Percentiles rank a stretch among this genome's conserved stretches.
Evolutionary conservation across 176 grass and related monocot genomes (phyloP).

Genomic region (Aegilops speltoides): DNA sequence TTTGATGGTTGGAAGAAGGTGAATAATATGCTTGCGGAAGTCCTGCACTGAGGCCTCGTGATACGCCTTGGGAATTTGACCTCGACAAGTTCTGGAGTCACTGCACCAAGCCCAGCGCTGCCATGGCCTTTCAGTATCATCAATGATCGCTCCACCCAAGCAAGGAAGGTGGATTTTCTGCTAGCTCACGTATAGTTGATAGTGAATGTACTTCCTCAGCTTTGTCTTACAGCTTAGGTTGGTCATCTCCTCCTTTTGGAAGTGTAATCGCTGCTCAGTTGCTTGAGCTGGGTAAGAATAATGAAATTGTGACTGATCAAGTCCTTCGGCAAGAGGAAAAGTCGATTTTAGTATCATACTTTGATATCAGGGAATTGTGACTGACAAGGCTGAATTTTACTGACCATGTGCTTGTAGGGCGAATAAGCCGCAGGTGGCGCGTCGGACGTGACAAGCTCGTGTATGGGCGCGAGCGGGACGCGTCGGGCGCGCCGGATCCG

Average conservation of each 20-base stretch:
- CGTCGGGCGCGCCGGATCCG: no score
- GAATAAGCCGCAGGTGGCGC: no score
- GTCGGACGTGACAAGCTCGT: no score
- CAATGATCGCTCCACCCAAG: conserved; percentile 88
- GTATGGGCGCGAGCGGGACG: no score
- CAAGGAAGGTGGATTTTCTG: conserved; percentile 95
- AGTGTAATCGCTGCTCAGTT: conserved; percentile 94
- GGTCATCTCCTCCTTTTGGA: conserved; percentile 82
- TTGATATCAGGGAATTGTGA: conserved; percentile 65
- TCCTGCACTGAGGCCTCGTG: conserved; percentile 56
- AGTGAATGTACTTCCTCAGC: conserved; percentile 90
- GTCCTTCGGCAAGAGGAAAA: conserved; percentile 71
- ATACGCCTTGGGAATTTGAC: conserved; percentile 17
- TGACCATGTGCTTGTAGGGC: conserved; percentile 71
- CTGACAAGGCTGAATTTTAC: conserved; percentile 83
- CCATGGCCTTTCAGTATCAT: conserved; percentile 86
- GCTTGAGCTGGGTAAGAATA: conserved; percentile 68
- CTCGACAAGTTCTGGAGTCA: conserved; percentile 56
- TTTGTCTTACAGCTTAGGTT: conserved; percentile 77
- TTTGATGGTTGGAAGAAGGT: conserved; percentile 59
- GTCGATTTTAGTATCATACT: conserved; percentile 72
- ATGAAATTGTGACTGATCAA: conserved; percentile 84
- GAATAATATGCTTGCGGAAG: conserved; percentile 74
- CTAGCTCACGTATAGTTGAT: conserved; percentile 90
- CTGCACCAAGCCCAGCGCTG: conserved; percentile 63